These are phyloP conservation scores for Trichomonas gallinae DNA, from an alignment of 208 protist genomes.

Conservation along the genomic window DNA sequence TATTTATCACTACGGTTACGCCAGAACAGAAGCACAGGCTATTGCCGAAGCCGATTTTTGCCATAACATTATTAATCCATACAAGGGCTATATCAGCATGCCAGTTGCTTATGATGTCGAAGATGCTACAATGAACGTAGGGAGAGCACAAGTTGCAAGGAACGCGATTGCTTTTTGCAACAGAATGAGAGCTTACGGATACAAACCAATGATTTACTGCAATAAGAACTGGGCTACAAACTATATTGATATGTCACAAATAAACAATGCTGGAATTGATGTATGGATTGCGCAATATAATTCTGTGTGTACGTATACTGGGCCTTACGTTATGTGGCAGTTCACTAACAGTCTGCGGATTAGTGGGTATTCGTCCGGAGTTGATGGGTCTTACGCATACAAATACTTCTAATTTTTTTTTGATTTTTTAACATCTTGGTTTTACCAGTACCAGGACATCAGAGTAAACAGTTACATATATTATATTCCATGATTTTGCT, in stretches of 20 bases:
- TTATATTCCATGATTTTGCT: too few relatives aligned
- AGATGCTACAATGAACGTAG: not conserved
- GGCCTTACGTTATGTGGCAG: not conserved
- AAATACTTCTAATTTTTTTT: not conserved
- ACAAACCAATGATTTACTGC: not conserved
- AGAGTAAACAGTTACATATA: too few relatives aligned
- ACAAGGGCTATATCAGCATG: not conserved
- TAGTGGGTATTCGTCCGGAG: not conserved
- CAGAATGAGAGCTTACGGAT: not conserved
- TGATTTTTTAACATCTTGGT: too few relatives aligned
- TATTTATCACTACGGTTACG: not conserved
- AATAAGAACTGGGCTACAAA: not conserved
- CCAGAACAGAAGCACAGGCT: not conserved
- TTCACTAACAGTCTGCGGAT: not conserved
- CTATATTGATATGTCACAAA: not conserved
- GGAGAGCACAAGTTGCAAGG: not conserved
- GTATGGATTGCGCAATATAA: not conserved
- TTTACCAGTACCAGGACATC: too few relatives aligned
- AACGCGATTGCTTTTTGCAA: not conserved
- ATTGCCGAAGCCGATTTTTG: not conserved
- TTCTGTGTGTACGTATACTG: not conserved
- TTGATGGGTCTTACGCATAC: not conserved
- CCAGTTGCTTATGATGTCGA: not conserved
- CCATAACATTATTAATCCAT: not conserved
- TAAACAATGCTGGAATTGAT: not conserved